Conservation (phyloP, 2,329 filamentous ascomycete genomes). For the Malbranchea cinnamomea region DNA sequence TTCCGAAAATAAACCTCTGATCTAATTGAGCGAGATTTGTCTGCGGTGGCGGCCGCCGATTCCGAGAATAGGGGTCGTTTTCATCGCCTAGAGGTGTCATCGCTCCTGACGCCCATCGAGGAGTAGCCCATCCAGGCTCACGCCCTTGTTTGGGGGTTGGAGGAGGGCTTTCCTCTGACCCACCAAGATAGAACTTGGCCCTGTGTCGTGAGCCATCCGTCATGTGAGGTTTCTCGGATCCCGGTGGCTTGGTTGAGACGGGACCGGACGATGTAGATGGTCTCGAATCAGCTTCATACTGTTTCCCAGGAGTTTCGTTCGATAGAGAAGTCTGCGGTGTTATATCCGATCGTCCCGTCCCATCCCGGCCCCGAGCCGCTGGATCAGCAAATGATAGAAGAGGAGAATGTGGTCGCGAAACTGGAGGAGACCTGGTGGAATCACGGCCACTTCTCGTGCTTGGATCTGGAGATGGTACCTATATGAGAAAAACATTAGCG, state of each 20-base stretch:
- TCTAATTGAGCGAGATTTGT: conserved; percentile 56
- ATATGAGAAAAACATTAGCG: conserved; percentile 5
- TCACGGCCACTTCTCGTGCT: conserved; percentile 42
- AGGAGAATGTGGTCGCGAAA: conserved; percentile 66
- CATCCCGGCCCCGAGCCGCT: conserved; percentile 37
- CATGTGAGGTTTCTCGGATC: conserved; percentile 30
- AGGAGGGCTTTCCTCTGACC: conserved; percentile 47
- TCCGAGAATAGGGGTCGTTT: conserved; percentile 78
- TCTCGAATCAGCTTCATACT: conserved; percentile 20
- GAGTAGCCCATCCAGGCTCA: conserved; percentile 32
- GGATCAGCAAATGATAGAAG: conserved; percentile 79
- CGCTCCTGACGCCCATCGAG: conserved; percentile 53
- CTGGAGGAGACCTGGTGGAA: conserved; percentile 51
- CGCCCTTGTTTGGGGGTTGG: conserved; percentile 37
- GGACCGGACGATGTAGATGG: conserved; percentile 26
- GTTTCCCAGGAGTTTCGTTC: conserved; percentile 22
- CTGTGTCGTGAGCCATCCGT: conserved; percentile 23
- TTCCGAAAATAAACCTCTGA: conserved; percentile 68
- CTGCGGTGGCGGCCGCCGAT: conserved; percentile 55
- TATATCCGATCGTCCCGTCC: conserved; percentile 26
- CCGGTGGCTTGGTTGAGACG: conserved; percentile 26
- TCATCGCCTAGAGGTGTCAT: conserved; percentile 65
- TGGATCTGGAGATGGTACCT: conserved; percentile 38
- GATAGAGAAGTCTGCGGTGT: conserved; percentile 41
- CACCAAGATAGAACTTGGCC: conserved; percentile 42